These are phyloP conservation scores for Talaromyces atroroseus DNA, from an alignment of 2,329 filamentous ascomycete genomes.

Conservation along the genomic window DNA sequence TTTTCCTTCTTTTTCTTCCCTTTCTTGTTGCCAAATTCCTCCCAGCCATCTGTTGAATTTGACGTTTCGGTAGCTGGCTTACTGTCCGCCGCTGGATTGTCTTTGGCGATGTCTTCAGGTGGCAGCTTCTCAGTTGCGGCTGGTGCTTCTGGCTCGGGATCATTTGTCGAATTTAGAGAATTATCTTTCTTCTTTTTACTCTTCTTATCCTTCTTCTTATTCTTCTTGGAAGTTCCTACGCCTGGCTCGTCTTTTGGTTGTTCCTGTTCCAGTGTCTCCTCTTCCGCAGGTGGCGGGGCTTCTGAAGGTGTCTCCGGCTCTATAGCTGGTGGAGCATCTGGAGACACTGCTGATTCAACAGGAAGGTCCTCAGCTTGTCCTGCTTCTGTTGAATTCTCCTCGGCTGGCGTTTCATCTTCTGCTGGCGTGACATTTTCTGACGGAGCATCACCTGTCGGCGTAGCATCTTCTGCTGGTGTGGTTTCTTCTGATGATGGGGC, in stretches of 20 bases:
- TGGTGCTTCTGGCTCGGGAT: conserved; percentile 10
- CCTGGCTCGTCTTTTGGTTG: not conserved
- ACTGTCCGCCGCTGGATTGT: conserved; percentile 7
- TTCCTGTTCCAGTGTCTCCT: not conserved
- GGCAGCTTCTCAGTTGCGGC: conserved; percentile 19
- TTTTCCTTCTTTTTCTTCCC: conserved; percentile 12
- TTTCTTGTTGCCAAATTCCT: not conserved
- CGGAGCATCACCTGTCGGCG: conserved; percentile 17
- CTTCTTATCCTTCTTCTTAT: conserved; percentile 8
- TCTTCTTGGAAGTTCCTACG: not conserved
- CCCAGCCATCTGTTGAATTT: not conserved
- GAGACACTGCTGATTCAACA: conserved; percentile 13
- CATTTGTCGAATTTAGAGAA: not conserved
- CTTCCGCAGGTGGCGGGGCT: conserved; percentile 14
- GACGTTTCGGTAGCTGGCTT: conserved; percentile 13
- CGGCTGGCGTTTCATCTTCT: conserved; percentile 6
- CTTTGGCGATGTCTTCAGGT: conserved; percentile 5
- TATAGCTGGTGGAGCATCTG: conserved; percentile 16
- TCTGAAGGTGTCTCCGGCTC: conserved; percentile 13
- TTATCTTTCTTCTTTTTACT: conserved; percentile 5
- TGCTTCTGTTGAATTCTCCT: not conserved
- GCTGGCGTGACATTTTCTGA: conserved; percentile 12
- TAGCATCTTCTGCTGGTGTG: conserved; percentile 16
- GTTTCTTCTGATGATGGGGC: conserved; percentile 4
- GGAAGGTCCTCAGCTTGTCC: conserved; percentile 10